A percentile compares a stretch with the other conserved stretches of the same genome.
Evolutionary conservation across 2,329 filamentous ascomycete species (phyloP).

Genomic region (Dactylonectria estremocensis): DNA sequence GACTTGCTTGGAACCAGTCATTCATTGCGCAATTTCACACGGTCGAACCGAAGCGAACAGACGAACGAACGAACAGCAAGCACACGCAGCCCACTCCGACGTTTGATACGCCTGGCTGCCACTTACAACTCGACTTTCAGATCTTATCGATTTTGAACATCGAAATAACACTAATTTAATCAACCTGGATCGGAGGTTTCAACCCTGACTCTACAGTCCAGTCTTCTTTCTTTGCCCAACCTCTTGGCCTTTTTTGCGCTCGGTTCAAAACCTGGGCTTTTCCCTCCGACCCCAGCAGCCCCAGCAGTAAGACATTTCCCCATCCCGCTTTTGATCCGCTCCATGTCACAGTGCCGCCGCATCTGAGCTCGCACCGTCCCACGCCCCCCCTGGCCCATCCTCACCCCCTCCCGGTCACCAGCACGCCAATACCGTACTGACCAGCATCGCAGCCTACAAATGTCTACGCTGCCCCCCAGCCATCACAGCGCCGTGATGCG

Average conservation of each 20-base stretch:
- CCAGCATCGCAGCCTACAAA: conserved; percentile 64
- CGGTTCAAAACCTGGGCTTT: conserved; percentile 42
- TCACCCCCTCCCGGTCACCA: conserved; percentile 47
- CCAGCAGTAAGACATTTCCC: conserved; percentile 43
- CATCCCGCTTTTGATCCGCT: conserved; percentile 50
- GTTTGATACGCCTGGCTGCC: conserved; percentile 50
- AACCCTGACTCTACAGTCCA: conserved; percentile 40
- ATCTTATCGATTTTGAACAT: conserved; percentile 46
- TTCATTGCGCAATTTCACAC: conserved; percentile 56
- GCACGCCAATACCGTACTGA: conserved; percentile 49
- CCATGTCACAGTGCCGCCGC: conserved; percentile 43
- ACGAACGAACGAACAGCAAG: conserved; percentile 38
- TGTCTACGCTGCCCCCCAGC: conserved; percentile 78
- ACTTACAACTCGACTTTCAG: conserved; percentile 48
- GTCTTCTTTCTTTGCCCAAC: conserved; percentile 43
- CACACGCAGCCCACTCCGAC: conserved; percentile 30
- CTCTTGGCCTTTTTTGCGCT: conserved; percentile 42
- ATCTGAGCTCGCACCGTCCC: conserved; percentile 39
- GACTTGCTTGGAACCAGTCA: conserved; percentile 72
- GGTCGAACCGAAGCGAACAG: conserved; percentile 39
- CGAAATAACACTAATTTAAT: conserved; percentile 52
- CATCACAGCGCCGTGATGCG: conserved; percentile 66
- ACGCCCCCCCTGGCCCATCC: conserved; percentile 37
- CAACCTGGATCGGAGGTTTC: conserved; percentile 44
- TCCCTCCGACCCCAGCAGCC: conserved; percentile 15